phyloP scores from a whole-genome alignment of 2,329 filamentous ascomycete species.

The Colletotrichum lini region DNA sequence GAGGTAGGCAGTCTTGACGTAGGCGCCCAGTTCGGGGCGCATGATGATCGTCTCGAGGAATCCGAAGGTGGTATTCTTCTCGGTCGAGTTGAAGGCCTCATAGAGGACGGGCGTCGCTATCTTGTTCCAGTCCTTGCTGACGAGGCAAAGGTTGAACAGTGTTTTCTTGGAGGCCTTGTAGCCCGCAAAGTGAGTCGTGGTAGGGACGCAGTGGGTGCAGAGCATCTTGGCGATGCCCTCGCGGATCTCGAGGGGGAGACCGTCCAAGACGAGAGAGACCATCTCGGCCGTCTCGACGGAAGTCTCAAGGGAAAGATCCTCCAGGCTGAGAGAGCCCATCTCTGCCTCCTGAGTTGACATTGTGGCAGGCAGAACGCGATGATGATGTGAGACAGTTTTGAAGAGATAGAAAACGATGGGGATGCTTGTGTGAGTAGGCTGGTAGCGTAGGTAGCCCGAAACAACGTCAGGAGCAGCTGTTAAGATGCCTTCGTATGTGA shows the following conservation, averaged over 20 bases:
- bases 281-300: not conserved
- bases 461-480: too few relatives aligned
- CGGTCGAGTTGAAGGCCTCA: not conserved
- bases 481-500: too few relatives aligned
- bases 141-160: not conserved
- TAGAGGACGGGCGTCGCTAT: not conserved
- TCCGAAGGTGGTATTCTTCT: not conserved
- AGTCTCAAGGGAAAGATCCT: too few relatives aligned
- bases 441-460: too few relatives aligned
- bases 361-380: too few relatives aligned
- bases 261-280: rapidly evolving
- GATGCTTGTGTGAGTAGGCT: too few relatives aligned
- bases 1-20: not conserved
- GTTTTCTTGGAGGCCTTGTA: not conserved
- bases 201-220: not conserved
- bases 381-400: too few relatives aligned
- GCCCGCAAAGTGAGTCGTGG: too few relatives aligned
- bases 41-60: not conserved
- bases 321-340: too few relatives aligned
- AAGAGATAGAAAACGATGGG: too few relatives aligned
- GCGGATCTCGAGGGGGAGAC: not conserved
- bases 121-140: not conserved
- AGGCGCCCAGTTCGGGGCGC: not conserved
- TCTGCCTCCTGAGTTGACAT: too few relatives aligned
- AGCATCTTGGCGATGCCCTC: not conserved